Evolutionary conservation across 768 basidiomycete genomes (phyloP), one percentile per base, ranked within the genome.

Genomic region (Boletus sp.): DNA sequence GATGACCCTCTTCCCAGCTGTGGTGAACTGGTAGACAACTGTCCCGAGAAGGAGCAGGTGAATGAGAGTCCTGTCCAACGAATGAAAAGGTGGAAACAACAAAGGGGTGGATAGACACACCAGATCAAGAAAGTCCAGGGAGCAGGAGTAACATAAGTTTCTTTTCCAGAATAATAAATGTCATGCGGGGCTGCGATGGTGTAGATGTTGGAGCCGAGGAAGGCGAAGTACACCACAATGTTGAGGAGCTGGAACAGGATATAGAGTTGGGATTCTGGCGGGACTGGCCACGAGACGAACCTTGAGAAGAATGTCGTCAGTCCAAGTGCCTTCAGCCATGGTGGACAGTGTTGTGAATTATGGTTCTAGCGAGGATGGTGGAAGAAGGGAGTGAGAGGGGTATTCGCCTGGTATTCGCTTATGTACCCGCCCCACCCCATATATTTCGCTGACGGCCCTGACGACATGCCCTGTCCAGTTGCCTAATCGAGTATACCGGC

Each of bases 61-160:
- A 66, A 96, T 93, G 57, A 94, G 75, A 40, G 90, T 85, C 90
- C 89, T 90, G 50, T 51, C 62, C 59, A 44, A 61, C 52, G 60
- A 52, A 47, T 68, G 59, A 60, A 53, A 45, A 30, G 29, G 53
- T 44, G 33, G 42, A 50, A 41, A 44, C 36, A 18, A 44, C 47
- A 17, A 11, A 24, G 37, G 36, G 47, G 45, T 20, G 45, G 47
- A 28, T 24, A 35, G 17, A 69, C 78, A 41, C 54, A 89, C 92
- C 94, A 96, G 69, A 94, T 89, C 76, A 89, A 82, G 78, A 94
- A 96, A 2, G 91, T 89, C 85, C 90, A 97, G 29, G 87, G 85
- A 28, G 92, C 91, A n/a, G 96, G 96, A 1, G 94, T 97, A 56
- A 98, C 77, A 73, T 94, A 98, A 0, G 95, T 97, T 64, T 90